Conservation (phyloP, 2,329 filamentous ascomycete genomes). For the Gremmenia infestans region DNA sequence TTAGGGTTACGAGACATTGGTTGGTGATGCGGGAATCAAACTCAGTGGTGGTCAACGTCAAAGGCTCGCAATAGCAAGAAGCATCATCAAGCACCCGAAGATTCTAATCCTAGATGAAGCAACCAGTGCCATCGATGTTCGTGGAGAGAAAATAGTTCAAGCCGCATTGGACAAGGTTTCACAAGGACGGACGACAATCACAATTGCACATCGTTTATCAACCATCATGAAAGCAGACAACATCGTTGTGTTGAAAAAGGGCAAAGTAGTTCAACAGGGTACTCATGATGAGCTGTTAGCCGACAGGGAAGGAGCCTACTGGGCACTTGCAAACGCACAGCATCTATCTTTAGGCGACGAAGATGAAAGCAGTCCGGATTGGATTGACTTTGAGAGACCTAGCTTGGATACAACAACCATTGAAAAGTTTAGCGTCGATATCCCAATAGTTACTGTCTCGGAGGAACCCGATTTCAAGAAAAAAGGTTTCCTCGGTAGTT, state of each 20-base stretch:
- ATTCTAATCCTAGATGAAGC: slow-evolving; percentile 72
- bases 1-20: slow-evolving; percentile 32
- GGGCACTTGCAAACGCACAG: slow-evolving; percentile 59
- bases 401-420: background rate
- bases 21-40: slow-evolving; percentile 71
- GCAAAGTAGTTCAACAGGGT: slow-evolving; percentile 67
- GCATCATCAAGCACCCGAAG: slow-evolving; percentile 63
- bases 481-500: slow-evolving; percentile 11
- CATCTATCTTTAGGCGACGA: slow-evolving; percentile 34
- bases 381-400: slow-evolving; percentile 6
- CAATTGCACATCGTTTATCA: slow-evolving; percentile 62
- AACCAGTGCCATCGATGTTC: slow-evolving; percentile 41
- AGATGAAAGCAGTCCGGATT: background rate
- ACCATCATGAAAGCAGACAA: slow-evolving; percentile 73
- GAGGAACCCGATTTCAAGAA: background rate
- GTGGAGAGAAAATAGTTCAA: slow-evolving; percentile 46
- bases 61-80: slow-evolving; percentile 43
- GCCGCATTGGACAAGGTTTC: slow-evolving; percentile 48
- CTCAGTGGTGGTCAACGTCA: slow-evolving; percentile 58
- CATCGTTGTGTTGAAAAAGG: slow-evolving; percentile 71
- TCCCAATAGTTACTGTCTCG: background rate
- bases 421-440: slow-evolving; percentile 9
- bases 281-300: slow-evolving; percentile 66
- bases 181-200: slow-evolving; percentile 53
- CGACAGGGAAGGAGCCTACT: slow-evolving; percentile 57